These are phyloP conservation scores for Cytospora piceicola DNA, from an alignment of 2,329 filamentous ascomycete genomes.

Conservation along the genomic window DNA sequence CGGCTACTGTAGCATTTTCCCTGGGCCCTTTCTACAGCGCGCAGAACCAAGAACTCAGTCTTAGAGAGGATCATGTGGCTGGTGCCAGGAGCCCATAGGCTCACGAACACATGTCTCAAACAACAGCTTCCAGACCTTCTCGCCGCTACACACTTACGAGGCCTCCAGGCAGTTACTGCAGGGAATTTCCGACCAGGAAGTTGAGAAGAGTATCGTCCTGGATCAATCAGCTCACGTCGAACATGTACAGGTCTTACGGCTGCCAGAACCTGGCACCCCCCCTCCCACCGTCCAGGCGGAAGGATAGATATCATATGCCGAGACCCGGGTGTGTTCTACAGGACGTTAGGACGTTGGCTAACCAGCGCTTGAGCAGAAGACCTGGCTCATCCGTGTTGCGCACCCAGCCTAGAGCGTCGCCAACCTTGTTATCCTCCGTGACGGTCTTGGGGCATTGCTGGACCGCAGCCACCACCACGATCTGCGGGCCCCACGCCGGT, in stretches of 20 bases:
- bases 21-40: background rate
- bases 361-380: no score
- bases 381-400: no score
- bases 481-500: background rate
- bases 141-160: background rate
- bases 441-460: background rate
- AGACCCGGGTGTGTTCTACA: no score
- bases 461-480: constrained; percentile 9
- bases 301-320: background rate
- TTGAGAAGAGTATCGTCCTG: background rate
- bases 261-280: background rate
- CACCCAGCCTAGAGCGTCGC: no score
- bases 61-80: background rate
- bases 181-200: background rate
- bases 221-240: background rate
- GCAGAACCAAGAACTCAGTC: background rate
- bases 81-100: background rate
- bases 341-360: no score
- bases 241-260: background rate
- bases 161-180: background rate
- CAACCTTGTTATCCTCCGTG: no score
- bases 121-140: background rate
- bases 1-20: background rate
- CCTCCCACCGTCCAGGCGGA: background rate
- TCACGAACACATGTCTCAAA: constrained; percentile 9